Evolutionary conservation across 2,329 filamentous ascomycete species (phyloP).

Genomic region (Parascedosporium putredinis): DNA sequence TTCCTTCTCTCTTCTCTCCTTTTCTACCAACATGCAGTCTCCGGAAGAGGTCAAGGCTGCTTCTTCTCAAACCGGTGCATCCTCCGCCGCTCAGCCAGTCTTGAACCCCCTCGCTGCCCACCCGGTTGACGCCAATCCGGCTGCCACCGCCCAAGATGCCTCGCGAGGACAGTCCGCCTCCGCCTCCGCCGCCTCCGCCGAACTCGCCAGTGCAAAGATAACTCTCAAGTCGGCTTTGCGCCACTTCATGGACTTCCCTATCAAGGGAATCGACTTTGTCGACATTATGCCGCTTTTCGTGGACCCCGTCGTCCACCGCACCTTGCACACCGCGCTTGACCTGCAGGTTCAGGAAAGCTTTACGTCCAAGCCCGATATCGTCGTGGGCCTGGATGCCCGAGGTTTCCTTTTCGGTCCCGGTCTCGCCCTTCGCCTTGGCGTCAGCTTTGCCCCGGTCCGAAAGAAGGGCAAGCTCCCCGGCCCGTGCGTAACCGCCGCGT

Average conservation of each 20-base stretch:
- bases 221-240: constrained; percentile 64
- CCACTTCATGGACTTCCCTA: constrained; percentile 86
- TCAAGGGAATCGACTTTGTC: constrained; percentile 87
- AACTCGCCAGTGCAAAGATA: constrained; percentile 60
- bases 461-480: constrained; percentile 96
- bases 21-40: constrained; percentile 20
- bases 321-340: constrained; percentile 75
- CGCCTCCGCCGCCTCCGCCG: constrained; percentile 50
- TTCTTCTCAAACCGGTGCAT: neutral
- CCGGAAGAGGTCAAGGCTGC: neutral
- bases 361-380: constrained; percentile 65
- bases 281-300: constrained; percentile 97
- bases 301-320: constrained; percentile 60
- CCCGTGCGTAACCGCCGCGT: constrained; percentile 72
- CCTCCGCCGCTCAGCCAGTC: constrained; percentile 14
- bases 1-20: constrained; percentile 17
- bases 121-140: constrained; percentile 19
- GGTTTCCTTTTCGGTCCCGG: constrained; percentile 93
- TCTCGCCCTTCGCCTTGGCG: constrained; percentile 71
- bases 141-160: constrained; percentile 37
- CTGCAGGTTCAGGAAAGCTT: constrained; percentile 63
- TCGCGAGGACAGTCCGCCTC: constrained; percentile 53
- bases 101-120: constrained; percentile 22
- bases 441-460: constrained; percentile 83
- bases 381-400: constrained; percentile 86